Evolutionary conservation across 768 basidiomycete genomes (phyloP).

Genomic region (Pleurotus citrinopileatus): DNA sequence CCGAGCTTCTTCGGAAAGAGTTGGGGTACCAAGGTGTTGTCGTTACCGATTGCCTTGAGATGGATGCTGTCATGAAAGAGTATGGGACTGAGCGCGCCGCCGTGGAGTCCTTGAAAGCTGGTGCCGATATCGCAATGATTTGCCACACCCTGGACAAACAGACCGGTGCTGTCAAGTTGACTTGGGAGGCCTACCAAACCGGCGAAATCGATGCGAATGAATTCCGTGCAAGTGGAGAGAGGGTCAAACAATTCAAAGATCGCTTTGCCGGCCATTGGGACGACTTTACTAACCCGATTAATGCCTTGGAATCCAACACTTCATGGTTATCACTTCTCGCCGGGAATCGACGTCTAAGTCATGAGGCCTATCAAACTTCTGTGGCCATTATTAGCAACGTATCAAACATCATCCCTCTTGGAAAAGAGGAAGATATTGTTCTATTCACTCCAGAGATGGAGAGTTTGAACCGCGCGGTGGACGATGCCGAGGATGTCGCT

Average conservation of each 20-base stretch:
- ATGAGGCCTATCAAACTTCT: constrained; percentile 42
- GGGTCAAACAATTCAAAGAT: constrained; percentile 50
- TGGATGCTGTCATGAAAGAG: constrained; percentile 62
- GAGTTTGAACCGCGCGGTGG: constrained; percentile 61
- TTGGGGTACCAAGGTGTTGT: constrained; percentile 56
- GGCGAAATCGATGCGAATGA: constrained; percentile 38
- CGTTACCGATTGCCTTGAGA: constrained; percentile 76
- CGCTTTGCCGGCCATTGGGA: constrained; percentile 48
- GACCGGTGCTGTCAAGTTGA: constrained; percentile 46
- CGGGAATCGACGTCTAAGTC: constrained; percentile 39
- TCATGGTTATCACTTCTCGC: constrained; percentile 35
- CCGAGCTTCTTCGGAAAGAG: constrained; percentile 45
- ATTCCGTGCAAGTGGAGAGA: constrained; percentile 37
- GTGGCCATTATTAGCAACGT: constrained; percentile 46
- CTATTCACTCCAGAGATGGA: constrained; percentile 57
- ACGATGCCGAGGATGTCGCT: constrained; percentile 46
- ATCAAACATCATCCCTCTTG: constrained; percentile 32
- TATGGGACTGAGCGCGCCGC: constrained; percentile 53
- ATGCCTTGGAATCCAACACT: constrained; percentile 20
- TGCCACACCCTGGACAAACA: constrained; percentile 62
- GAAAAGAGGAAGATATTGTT: constrained; percentile 25
- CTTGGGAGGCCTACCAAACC: constrained; percentile 46
- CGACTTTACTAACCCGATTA: constrained; percentile 21
- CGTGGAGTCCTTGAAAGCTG: constrained; percentile 54
- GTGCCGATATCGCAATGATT: constrained; percentile 73